Percentiles rank a stretch among this genome's conserved stretches.
These are phyloP conservation scores for Stromatinia cepivora DNA, from an alignment of 2,329 filamentous ascomycete genomes.

Conservation along the genomic window DNA sequence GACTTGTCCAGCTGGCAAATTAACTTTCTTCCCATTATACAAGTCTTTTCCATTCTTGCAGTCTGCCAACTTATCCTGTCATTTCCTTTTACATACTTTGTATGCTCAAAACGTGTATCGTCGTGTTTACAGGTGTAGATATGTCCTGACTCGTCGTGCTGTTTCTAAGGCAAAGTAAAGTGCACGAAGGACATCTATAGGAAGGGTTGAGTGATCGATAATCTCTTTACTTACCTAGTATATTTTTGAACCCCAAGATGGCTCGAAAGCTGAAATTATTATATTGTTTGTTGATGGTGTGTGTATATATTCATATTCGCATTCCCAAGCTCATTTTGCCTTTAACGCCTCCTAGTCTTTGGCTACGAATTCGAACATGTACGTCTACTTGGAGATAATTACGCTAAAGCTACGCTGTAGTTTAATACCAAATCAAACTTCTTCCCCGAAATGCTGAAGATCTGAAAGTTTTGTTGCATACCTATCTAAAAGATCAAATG, in stretches of 20 bases:
- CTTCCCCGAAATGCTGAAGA: too few species aligned
- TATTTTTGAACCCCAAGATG: conserved; percentile 44
- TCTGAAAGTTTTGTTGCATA: too few species aligned
- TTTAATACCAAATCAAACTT: too few species aligned
- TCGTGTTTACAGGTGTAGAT: neutral
- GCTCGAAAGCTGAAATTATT: conserved; percentile 44
- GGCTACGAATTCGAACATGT: conserved; percentile 52
- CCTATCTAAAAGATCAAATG: too few species aligned
- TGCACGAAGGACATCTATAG: conserved; percentile 42
- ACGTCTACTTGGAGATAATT: conserved; percentile 50
- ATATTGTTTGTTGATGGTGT: conserved; percentile 52
- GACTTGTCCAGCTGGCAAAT: too few species aligned
- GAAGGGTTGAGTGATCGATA: conserved; percentile 46
- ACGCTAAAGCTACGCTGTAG: conserved; percentile 46
- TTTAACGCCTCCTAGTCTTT: conserved; percentile 33
- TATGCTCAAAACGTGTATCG: neutral
- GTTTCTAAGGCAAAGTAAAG: neutral
- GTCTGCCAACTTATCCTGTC: neutral
- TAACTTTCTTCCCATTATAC: neutral
- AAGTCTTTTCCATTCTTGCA: neutral
- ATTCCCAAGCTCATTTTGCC: neutral
- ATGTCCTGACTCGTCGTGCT: conserved; percentile 11
- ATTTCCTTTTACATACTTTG: neutral
- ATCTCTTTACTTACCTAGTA: conserved; percentile 48
- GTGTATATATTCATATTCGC: conserved; percentile 30